A percentile compares a stretch with the other conserved stretches of the same genome.
Conservation (phyloP, 805 yeast species). For the Kurtzmaniella fragi region DNA sequence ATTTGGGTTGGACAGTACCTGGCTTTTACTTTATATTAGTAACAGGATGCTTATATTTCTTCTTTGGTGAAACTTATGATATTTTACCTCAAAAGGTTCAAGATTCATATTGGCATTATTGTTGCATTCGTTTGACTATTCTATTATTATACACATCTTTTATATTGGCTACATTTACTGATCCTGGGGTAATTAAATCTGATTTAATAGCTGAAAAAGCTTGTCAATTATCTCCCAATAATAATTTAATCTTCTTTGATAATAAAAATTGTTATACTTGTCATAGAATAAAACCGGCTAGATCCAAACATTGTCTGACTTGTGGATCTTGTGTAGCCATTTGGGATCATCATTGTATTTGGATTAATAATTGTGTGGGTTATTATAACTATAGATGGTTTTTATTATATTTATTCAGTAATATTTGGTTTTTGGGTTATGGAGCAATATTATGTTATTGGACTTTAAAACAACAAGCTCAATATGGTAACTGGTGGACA, state of each 20-base stretch:
- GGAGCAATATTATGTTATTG: slow-evolving; percentile 35
- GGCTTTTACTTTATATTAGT: slow-evolving; percentile 33
- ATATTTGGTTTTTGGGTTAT: slow-evolving; percentile 36
- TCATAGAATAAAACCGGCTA: slow-evolving; percentile 44
- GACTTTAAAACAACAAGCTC: slow-evolving; percentile 10
- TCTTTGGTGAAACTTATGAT: slow-evolving; percentile 24
- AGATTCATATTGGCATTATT: slow-evolving; percentile 7
- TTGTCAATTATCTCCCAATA: slow-evolving; percentile 28
- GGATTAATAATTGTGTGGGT: slow-evolving; percentile 76
- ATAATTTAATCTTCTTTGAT: slow-evolving; percentile 50
- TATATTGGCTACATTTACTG: slow-evolving; percentile 30
- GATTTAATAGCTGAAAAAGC: slow-evolving; percentile 8
- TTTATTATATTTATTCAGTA: slow-evolving; percentile 47
- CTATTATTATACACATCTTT: slow-evolving; percentile 29
- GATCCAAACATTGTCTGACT: slow-evolving; percentile 60
- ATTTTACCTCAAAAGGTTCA: slow-evolving; percentile 8
- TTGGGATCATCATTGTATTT: slow-evolving; percentile 59
- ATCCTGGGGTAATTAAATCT: slow-evolving; percentile 38
- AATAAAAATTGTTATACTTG: slow-evolving; percentile 47
- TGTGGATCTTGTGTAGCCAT: slow-evolving; percentile 50
- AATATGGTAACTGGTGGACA: slow-evolving; percentile 14
- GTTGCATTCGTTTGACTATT: slow-evolving; percentile 27
- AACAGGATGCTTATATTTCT: slow-evolving; percentile 25
- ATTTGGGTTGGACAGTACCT: slow-evolving; percentile 43
- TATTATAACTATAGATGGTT: slow-evolving; percentile 60